A percentile compares a stretch with the other conserved stretches of the same genome.
Conservation (phyloP, 441 rosid species). For the Euphorbia celastroides region DNA sequence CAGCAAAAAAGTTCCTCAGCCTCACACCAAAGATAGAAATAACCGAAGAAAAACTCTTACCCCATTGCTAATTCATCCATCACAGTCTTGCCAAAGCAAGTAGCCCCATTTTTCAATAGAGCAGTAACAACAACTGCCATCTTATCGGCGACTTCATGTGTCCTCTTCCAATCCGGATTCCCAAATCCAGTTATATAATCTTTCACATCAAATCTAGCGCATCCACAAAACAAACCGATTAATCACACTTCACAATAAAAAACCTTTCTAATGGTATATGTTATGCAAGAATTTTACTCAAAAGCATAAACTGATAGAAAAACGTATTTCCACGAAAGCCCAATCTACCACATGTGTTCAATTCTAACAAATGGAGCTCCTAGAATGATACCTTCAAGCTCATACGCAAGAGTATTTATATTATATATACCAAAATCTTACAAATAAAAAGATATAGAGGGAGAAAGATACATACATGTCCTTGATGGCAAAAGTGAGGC, state of each 20-base stretch:
- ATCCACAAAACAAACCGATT: constrained; percentile 5
- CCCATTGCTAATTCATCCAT: constrained; percentile 83
- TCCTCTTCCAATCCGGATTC: constrained; percentile 70
- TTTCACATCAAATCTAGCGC: constrained; percentile 72
- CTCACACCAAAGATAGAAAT: background rate
- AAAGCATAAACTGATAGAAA: too few species aligned
- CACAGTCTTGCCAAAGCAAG: constrained; percentile 86
- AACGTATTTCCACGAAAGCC: too few species aligned
- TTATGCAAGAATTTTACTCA: too few species aligned
- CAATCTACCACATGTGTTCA: too few species aligned
- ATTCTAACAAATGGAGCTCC: too few species aligned
- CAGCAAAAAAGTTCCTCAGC: background rate
- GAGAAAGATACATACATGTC: constrained; percentile 45
- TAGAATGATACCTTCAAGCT: too few species aligned
- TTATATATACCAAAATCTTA: background rate
- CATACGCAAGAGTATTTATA: too few species aligned
- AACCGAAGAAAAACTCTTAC: constrained; percentile 24
- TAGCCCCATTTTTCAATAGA: constrained; percentile 78
- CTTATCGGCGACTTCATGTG: constrained; percentile 67
- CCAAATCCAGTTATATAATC: constrained; percentile 80
- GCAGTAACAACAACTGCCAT: constrained; percentile 67
- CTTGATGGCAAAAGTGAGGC: constrained; percentile 67
- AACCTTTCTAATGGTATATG: too few species aligned
- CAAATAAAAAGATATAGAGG: background rate
- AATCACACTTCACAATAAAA: background rate